Evolutionary conservation across 2,329 filamentous ascomycete species (phyloP).

Genomic region (Hypoxylon sp.): DNA sequence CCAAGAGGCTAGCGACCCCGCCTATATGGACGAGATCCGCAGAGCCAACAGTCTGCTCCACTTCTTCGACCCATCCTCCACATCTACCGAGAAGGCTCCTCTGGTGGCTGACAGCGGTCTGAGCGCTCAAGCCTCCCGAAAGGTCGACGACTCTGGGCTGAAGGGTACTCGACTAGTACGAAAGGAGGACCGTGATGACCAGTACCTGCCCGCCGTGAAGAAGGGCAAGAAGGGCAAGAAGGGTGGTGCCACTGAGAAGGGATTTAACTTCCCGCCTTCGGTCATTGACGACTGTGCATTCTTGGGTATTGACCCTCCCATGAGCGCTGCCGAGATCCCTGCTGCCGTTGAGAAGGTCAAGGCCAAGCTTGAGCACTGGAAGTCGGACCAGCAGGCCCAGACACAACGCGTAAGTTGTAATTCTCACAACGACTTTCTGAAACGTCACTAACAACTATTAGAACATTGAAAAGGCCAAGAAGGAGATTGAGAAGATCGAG

Average conservation of each 20-base stretch:
- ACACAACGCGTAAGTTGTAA: slow-evolving; percentile 82
- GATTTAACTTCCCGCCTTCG: slow-evolving; percentile 87
- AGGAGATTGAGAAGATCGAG: slow-evolving; percentile 92
- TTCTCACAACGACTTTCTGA: background rate
- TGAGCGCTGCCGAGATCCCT: slow-evolving; percentile 85
- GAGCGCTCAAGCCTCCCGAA: slow-evolving; percentile 82
- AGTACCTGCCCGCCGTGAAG: slow-evolving; percentile 84
- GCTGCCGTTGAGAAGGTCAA: slow-evolving; percentile 87
- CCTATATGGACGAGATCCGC: slow-evolving; percentile 93
- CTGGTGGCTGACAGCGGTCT: slow-evolving; percentile 77
- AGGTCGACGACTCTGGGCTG: slow-evolving; percentile 83
- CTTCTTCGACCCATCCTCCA: slow-evolving; percentile 85
- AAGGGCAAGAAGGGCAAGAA: slow-evolving; percentile 93
- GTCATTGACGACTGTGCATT: slow-evolving; percentile 91
- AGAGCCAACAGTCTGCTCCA: slow-evolving; percentile 87
- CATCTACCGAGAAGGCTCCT: slow-evolving; percentile 73
- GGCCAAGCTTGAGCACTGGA: slow-evolving; percentile 92
- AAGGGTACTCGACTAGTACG: slow-evolving; percentile 86
- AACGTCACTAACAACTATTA: slow-evolving; percentile 58
- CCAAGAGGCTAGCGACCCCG: slow-evolving; percentile 84
- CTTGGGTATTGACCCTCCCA: slow-evolving; percentile 88
- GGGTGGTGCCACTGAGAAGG: slow-evolving; percentile 59
- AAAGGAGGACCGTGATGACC: slow-evolving; percentile 90
- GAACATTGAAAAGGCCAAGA: slow-evolving; percentile 98
- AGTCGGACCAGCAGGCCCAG: slow-evolving; percentile 87